These are phyloP conservation scores for Chondrus crispus DNA, from an alignment of 23 red algal genomes.

Conservation along the genomic window DNA sequence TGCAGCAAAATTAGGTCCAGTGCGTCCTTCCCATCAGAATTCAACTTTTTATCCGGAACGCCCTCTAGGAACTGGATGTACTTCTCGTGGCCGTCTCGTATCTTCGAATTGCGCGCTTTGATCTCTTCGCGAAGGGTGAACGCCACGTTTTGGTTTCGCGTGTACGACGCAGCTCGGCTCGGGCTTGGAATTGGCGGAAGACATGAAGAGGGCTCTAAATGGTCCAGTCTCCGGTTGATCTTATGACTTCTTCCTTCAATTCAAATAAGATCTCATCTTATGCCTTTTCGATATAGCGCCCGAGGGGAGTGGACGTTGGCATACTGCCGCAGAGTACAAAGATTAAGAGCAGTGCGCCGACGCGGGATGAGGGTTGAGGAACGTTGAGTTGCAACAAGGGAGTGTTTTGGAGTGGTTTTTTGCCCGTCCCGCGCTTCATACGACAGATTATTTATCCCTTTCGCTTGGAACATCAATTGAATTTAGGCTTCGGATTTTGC, in stretches of 20 bases:
- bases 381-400: too few species aligned
- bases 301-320: not conserved
- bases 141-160: not conserved
- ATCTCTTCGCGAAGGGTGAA: not conserved
- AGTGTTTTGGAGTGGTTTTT: too few species aligned
- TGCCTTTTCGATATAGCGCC: not conserved
- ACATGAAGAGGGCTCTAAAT: not conserved
- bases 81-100: not conserved
- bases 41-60: not conserved
- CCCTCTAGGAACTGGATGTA: not conserved
- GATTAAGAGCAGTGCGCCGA: too few species aligned
- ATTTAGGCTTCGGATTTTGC: too few species aligned
- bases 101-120: not conserved
- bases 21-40: not conserved
- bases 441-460: too few species aligned
- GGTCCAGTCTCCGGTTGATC: not conserved
- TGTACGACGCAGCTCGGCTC: not conserved
- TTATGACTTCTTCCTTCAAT: not conserved
- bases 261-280: not conserved
- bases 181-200: conserved; percentile 1
- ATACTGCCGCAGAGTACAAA: too few species aligned
- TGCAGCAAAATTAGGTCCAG: not conserved
- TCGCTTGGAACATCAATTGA: too few species aligned
- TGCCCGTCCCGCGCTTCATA: too few species aligned
- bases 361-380: too few species aligned